Base-by-base conservation (phyloP, 176 grass and related monocot species). In the Carex kokanica region DNA sequence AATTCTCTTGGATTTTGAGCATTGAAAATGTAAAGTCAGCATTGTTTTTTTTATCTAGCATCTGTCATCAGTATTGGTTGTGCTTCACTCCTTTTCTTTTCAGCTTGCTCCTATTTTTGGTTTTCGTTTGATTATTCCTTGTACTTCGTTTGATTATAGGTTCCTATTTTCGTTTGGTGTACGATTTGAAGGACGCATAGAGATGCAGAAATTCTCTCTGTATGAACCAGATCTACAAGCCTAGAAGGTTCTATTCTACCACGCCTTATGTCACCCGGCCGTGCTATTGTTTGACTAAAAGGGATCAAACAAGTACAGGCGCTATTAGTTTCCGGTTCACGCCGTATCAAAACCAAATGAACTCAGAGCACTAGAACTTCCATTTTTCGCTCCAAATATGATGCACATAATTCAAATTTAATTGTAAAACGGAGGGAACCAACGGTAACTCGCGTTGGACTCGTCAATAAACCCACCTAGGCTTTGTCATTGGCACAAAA, bases 401-500 rank as follows among this genome's bases (percentile, higher is more conserved):
- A 59, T 32, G 54, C 16, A 59, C 4, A 62, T 80, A 45, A 80
- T 81, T 81, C 78, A 81, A 81, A 81, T 81, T 81, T 61, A 62
- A 63, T 81, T 81, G 78, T 31, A 43, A 40, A 81, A 62, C 23
- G 78, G 78, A 81, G 57, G 78, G 78, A 81, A 62, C 31, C 57
- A 43, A 81, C 29, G 57, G 54, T 62, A 62, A 80, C 77, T 79
- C 31, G 17, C 59, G 31, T 74, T 74, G 8, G 9, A 49, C 43
- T 41, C 10, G 21, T 24, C 41, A 47, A 45, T 23, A 47, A 47
- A 72, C 40, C 10, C 69, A 9, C 10, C 69, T 6, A 47, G 69
- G n/a, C 24, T 73, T 24, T 73, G 20, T 25, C 10, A 24, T 74
- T 74, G 20, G 21, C 45, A 70, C 69, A 31, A 55, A 31, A 24